Percentiles rank a stretch among this genome's conserved stretches.
These are phyloP conservation scores for Leishmania aethiopica DNA, from an alignment of 208 protist genomes.

Conservation along the genomic window DNA sequence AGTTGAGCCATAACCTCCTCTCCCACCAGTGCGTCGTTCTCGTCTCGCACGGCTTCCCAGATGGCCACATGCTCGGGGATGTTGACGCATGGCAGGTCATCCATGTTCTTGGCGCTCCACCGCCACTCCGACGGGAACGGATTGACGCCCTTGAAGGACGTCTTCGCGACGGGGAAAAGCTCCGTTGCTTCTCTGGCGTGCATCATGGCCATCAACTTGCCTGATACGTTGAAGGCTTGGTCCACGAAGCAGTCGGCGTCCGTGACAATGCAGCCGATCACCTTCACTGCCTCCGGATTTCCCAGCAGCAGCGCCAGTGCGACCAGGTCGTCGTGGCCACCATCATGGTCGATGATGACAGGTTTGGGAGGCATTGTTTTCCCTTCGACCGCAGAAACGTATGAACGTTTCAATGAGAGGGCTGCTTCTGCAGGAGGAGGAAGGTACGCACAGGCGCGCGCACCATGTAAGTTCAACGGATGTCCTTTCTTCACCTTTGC, in stretches of 20 bases:
- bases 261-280: slow-evolving; percentile 84
- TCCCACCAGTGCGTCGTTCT: slow-evolving; percentile 59
- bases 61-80: slow-evolving; percentile 49
- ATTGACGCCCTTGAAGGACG: slow-evolving; percentile 79
- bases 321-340: slow-evolving; percentile 86
- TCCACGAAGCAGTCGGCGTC: slow-evolving; percentile 88
- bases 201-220: slow-evolving; percentile 82
- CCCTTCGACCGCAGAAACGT: neutral
- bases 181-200: slow-evolving; percentile 39
- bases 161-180: slow-evolving; percentile 74
- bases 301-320: slow-evolving; percentile 76
- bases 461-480: neutral
- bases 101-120: slow-evolving; percentile 81
- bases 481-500: neutral
- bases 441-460: too few relatives aligned
- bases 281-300: slow-evolving; percentile 66
- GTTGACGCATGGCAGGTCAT: slow-evolving; percentile 85
- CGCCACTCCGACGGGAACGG: slow-evolving; percentile 88
- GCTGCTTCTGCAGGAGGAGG: neutral
- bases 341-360: slow-evolving; percentile 90
- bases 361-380: slow-evolving; percentile 35
- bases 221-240: slow-evolving; percentile 70
- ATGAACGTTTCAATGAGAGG: neutral
- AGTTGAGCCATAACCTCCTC: slow-evolving; percentile 83
- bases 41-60: slow-evolving; percentile 47